A percentile compares a stretch with the other conserved stretches of the same genome.
Evolutionary conservation across 225 moss, liverwort and hornwort species (phyloP).

Genomic region (Takakia lepidozioides): DNA sequence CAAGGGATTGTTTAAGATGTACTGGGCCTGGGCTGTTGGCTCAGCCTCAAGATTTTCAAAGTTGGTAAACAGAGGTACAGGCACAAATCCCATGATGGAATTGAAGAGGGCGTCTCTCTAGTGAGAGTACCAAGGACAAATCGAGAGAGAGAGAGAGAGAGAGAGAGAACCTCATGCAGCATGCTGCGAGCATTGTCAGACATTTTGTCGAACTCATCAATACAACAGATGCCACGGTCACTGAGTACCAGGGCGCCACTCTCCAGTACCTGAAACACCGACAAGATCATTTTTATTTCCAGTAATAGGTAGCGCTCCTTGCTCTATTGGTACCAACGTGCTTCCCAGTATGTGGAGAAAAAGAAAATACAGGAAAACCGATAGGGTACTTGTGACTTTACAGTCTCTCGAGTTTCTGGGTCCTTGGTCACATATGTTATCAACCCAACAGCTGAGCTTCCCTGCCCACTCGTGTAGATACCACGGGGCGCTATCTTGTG

Average conservation of each 20-base stretch:
- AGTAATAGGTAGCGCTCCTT: no score
- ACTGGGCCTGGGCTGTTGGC: no score
- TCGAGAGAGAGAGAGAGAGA: not conserved
- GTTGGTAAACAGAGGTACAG: no score
- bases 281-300: no score
- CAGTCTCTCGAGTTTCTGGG: conserved; percentile 82
- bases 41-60: no score
- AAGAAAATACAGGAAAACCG: no score
- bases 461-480: conserved; percentile 95
- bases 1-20: no score
- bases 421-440: conserved; percentile 96
- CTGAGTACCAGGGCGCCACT: conserved; percentile 98
- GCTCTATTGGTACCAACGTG: no score
- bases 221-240: conserved; percentile 94
- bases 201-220: conserved; percentile 99
- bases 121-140: no score
- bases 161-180: conserved; percentile 96
- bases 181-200: conserved; percentile 98
- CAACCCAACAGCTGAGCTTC: conserved; percentile 97
- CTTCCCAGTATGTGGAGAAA: no score
- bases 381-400: conserved; percentile 13
- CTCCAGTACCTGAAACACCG: conserved; percentile 80
- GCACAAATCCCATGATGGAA: no score
- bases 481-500: conserved; percentile 99
- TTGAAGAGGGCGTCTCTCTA: no score